These are phyloP conservation scores for Cucumis hystrix DNA, from an alignment of 306 rosid genomes.

Conservation along the genomic window DNA sequence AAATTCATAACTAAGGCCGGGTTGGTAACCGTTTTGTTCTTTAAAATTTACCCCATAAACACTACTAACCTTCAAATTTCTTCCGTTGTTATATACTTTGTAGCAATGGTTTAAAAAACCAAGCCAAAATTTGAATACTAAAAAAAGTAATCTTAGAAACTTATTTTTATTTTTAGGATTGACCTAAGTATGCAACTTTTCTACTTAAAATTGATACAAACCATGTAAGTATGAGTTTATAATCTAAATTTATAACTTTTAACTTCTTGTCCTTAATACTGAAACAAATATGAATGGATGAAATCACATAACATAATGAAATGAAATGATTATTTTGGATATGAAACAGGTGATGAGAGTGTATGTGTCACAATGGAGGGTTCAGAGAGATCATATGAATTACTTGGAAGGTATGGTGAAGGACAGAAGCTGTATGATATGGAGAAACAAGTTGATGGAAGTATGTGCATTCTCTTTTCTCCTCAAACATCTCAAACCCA, in stretches of 20 bases:
- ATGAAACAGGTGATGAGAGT: conserved; percentile 47
- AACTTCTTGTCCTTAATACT: not conserved
- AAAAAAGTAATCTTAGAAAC: too few species aligned
- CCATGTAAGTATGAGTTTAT: too few species aligned
- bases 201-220: too few species aligned
- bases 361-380: conserved; percentile 67
- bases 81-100: too few species aligned
- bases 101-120: too few species aligned
- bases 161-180: too few species aligned
- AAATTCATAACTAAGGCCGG: too few species aligned
- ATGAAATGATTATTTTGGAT: not conserved
- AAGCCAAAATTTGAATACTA: too few species aligned
- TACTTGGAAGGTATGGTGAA: conserved; percentile 74
- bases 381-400: conserved; percentile 81
- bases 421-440: conserved; percentile 59
- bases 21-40: too few species aligned
- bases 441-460: conserved; percentile 10
- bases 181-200: too few species aligned
- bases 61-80: too few species aligned
- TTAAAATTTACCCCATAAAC: too few species aligned
- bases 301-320: not conserved
- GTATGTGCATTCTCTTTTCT: conserved; percentile 40
- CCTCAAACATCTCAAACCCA: conserved; percentile 26
- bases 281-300: not conserved
- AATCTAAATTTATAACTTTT: not conserved